These are phyloP conservation scores for Speleostelium caveatum DNA, from an alignment of 78 protist genomes.

Conservation along the genomic window DNA sequence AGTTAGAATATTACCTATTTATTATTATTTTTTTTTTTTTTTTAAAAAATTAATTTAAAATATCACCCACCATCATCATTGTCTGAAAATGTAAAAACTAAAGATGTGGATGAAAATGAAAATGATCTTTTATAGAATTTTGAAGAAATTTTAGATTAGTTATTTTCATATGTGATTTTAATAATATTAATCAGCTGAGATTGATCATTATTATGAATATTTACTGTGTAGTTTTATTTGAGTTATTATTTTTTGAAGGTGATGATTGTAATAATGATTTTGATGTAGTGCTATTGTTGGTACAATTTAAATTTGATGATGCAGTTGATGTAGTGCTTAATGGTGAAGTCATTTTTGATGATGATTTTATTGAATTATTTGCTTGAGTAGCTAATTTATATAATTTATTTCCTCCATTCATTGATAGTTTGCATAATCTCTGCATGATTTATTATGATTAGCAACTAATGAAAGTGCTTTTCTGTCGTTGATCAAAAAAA, in stretches of 20 bases:
- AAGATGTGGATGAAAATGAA: neutral
- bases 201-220: neutral
- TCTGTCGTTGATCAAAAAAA: neutral
- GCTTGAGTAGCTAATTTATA: neutral
- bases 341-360: neutral
- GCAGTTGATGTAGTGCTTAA: neutral
- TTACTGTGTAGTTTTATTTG: neutral
- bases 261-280: neutral
- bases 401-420: neutral
- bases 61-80: constrained; percentile 53
- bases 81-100: constrained; percentile 19
- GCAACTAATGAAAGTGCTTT: neutral
- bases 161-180: neutral
- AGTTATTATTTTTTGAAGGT: neutral
- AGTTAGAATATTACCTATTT: neutral
- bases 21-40: no score
- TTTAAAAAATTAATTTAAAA: no score
- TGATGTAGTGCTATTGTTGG: neutral
- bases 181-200: neutral
- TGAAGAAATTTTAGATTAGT: neutral
- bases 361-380: neutral
- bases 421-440: neutral
- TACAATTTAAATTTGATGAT: neutral
- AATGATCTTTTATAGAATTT: neutral
- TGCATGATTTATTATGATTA: neutral